Conservation (phyloP, 169 alveolate species). For the Plasmodium gonderi region DNA sequence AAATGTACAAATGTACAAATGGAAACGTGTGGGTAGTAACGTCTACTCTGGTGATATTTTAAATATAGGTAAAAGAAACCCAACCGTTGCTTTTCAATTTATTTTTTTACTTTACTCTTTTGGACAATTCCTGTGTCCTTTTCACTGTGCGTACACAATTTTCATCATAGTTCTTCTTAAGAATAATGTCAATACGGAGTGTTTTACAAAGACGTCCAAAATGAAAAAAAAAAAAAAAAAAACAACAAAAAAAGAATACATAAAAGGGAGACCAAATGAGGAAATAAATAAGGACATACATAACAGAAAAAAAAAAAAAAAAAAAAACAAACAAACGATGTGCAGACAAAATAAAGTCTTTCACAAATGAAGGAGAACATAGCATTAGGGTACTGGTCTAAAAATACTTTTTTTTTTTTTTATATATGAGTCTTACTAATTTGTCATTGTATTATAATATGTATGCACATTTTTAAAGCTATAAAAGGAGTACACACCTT, state of each 20-base stretch:
- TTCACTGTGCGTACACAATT: not conserved
- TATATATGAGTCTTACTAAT: not conserved
- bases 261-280: not conserved
- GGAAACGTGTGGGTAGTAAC: not conserved
- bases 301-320: not conserved
- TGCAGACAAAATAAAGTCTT: not conserved
- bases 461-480: not conserved
- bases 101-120: not conserved
- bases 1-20: not conserved
- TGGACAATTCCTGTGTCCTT: not conserved
- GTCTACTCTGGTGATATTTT: not conserved
- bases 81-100: not conserved
- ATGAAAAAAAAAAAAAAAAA: not conserved
- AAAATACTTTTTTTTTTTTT: too few species aligned
- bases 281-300: not conserved
- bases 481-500: not conserved
- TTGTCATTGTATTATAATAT: not conserved
- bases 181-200: not conserved
- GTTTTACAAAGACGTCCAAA: not conserved
- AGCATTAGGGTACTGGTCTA: not conserved
- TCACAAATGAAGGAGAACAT: not conserved
- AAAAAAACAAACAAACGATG: not conserved
- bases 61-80: not conserved
- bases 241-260: not conserved
- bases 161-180: not conserved